These are phyloP conservation scores for Trichoderma breve DNA, from an alignment of 2,329 filamentous ascomycete species.

Conservation along the genomic window DNA sequence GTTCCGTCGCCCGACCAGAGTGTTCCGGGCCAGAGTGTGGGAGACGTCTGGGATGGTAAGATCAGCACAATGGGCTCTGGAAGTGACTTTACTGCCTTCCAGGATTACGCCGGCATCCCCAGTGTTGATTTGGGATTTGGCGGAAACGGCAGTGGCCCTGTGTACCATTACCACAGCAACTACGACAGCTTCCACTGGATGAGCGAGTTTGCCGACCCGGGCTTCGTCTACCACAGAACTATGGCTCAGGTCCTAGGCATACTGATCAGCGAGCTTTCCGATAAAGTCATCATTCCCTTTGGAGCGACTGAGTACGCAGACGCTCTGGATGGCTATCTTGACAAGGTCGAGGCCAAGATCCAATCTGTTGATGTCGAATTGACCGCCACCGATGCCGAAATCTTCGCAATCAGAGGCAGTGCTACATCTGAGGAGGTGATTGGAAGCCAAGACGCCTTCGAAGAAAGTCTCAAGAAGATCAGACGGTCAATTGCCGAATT, in stretches of 20 bases:
- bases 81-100: slow-evolving; percentile 73
- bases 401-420: slow-evolving; percentile 32
- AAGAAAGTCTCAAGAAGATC: slow-evolving; percentile 39
- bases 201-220: slow-evolving; percentile 71
- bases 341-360: slow-evolving; percentile 51
- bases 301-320: slow-evolving; percentile 63
- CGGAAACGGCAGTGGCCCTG: slow-evolving; percentile 43
- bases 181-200: slow-evolving; percentile 93
- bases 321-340: slow-evolving; percentile 52
- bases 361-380: slow-evolving; percentile 27
- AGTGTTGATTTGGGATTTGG: slow-evolving; percentile 63
- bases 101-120: slow-evolving; percentile 67
- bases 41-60: slow-evolving; percentile 62
- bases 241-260: slow-evolving; percentile 65
- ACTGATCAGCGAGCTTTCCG: slow-evolving; percentile 58
- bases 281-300: slow-evolving; percentile 62
- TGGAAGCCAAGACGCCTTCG: slow-evolving; percentile 42
- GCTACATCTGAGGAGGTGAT: slow-evolving; percentile 25
- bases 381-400: slow-evolving; percentile 30
- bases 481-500: slow-evolving; percentile 39
- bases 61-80: slow-evolving; percentile 69
- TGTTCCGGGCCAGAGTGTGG: slow-evolving; percentile 66
- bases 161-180: slow-evolving; percentile 87
- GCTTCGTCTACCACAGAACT: slow-evolving; percentile 63
- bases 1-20: slow-evolving; percentile 77